Evolutionary conservation across 768 basidiomycete genomes (phyloP).

Genomic region (Flagelloscypha sp.): DNA sequence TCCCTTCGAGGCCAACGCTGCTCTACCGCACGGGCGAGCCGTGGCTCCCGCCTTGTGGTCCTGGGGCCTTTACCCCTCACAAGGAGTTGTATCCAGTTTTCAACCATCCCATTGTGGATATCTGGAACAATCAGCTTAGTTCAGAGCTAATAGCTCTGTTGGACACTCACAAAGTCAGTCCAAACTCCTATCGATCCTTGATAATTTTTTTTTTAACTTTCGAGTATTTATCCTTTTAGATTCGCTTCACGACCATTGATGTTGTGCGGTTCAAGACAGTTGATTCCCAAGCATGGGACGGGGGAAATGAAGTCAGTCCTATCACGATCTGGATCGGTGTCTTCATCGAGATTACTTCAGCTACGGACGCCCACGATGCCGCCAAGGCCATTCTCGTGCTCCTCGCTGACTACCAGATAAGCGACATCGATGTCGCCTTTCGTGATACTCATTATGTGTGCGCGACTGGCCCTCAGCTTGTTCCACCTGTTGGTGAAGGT

Average conservation of each 20-base stretch:
- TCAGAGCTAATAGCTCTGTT: slow-evolving; percentile 20
- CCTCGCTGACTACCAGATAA: slow-evolving; percentile 16
- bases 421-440: slow-evolving; percentile 26
- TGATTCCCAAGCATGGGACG: slow-evolving; percentile 6
- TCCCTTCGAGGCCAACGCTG: slow-evolving; percentile 18
- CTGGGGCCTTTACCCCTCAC: slow-evolving; percentile 9
- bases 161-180: slow-evolving; percentile 20
- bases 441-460: slow-evolving; percentile 22
- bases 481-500: slow-evolving; percentile 17
- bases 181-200: slow-evolving; percentile 16
- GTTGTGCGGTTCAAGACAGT: slow-evolving; percentile 24
- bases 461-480: slow-evolving; percentile 21
- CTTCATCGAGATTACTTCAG: slow-evolving; percentile 13
- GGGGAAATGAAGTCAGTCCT: slow-evolving; percentile 12
- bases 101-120: slow-evolving; percentile 21
- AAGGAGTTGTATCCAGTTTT: slow-evolving; percentile 26
- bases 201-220: slow-evolving; percentile 22
- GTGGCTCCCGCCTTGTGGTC: slow-evolving; percentile 14
- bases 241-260: slow-evolving; percentile 25
- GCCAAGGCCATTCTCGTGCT: slow-evolving; percentile 14
- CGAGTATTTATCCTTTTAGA: slow-evolving; percentile 22
- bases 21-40: slow-evolving; percentile 20
- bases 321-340: slow-evolving; percentile 23
- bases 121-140: slow-evolving; percentile 23
- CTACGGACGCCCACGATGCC: slow-evolving; percentile 13